Base-by-base conservation (phyloP, 192 early-diverging fungal genomes). In the Oehlia diaphana region DNA sequence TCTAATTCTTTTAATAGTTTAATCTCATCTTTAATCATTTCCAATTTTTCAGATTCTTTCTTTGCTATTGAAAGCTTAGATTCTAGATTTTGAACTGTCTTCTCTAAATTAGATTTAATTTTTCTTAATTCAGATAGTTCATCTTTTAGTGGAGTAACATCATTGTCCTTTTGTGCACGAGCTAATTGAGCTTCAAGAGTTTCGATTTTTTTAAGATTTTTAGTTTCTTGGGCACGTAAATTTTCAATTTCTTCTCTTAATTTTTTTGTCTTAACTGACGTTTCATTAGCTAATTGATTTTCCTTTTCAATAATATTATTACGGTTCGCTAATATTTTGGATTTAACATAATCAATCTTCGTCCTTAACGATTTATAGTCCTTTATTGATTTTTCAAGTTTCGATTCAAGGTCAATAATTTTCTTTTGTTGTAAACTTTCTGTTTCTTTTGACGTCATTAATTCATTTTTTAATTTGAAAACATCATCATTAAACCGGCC, bases 321-420 rank as follows among this genome's bases (percentile, higher is more conserved):
- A 8, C 33, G 33, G 4, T 67, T 28, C 8, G 6, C 28, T 28
- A 67, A 1, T 12, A 9, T 42, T 44, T 39, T 31, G 9, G 73
- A 53, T 62, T 74, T 74, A 9, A 74, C 8, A n/a, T n/a, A 28
- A 39, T 74, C 73, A 62, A 74, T 53, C 19, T 74, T 53, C 26
- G 47, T 33, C 6, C 35, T 16, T 70, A 70, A 70, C 0, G 33
- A 16, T 2, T 9, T 44, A 23, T n/a, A 42, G 33, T 70, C 68
- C 16, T n/a, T 35, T 70, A 44, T n/a, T 9, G 68, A 70, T 44
- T 44, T 70, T 42, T 70, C 68, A 16, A 70, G 39, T 70, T 70
- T 70, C n/a, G n/a, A 47, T 70, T 70, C 53, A 58, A 58, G 53
- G 4, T 58, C 53, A 21, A 7, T 21, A n/a, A 58, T 58, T 19